Conservation (phyloP, 129 eudicot genomes). For the Lonicera japonica region DNA sequence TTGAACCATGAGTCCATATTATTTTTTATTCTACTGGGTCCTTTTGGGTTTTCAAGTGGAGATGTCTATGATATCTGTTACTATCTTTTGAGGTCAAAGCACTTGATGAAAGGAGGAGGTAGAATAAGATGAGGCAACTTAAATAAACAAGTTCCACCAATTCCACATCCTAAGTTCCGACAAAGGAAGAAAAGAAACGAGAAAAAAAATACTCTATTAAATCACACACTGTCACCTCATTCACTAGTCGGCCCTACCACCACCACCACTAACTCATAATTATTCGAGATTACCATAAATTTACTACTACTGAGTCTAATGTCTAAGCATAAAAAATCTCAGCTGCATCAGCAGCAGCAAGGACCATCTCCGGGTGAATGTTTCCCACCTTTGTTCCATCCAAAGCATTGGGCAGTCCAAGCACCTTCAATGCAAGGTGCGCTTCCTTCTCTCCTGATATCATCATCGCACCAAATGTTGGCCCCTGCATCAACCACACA, state of each 20-base stretch:
- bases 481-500: slow-evolving; percentile 50
- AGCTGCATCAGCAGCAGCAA: slow-evolving; percentile 53
- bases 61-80: too few relatives aligned
- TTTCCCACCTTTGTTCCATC: slow-evolving; percentile 39
- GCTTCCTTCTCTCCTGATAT: slow-evolving; percentile 88
- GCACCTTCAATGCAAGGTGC: slow-evolving; percentile 68
- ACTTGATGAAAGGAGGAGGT: too few relatives aligned
- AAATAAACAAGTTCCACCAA: slow-evolving; percentile 2
- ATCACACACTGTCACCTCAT: background rate
- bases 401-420: slow-evolving; percentile 73
- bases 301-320: background rate
- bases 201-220: background rate
- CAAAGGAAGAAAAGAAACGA: background rate
- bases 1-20: too few relatives aligned
- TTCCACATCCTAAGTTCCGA: slow-evolving; percentile 12
- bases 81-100: too few relatives aligned
- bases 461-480: slow-evolving; percentile 96
- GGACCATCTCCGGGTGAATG: slow-evolving; percentile 48
- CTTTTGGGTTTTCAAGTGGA: too few relatives aligned
- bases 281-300: background rate
- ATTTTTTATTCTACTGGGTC: too few relatives aligned
- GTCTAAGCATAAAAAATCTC: slow-evolving; percentile 55
- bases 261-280: background rate
- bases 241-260: background rate
- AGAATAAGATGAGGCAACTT: too few relatives aligned